Evolutionary conservation across 1,139 yeast genomes (phyloP), one percentile per base, ranked within the genome.

Genomic region (Taphrina deformans): DNA sequence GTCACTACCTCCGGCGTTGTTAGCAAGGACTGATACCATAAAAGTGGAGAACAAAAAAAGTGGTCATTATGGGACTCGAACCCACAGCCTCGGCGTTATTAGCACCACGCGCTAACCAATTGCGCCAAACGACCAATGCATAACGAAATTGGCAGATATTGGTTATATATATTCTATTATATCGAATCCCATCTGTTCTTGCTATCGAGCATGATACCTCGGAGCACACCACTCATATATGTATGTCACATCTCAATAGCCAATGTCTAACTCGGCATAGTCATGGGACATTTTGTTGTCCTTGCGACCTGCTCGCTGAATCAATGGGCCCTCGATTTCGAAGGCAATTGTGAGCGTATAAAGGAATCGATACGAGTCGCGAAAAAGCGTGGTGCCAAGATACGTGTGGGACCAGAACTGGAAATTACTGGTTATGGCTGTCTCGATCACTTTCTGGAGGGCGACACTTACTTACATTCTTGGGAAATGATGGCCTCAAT

Each of bases 311-410:
- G 71, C 40, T 66, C 71, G 73, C 82, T 95, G 70, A 95, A 95
- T 77, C 99, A 95, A 82, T 95, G 99, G 99, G 97, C 99, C 0
- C 80, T 95, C 68, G 99, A 95, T 76, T 95, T 90, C 76, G 98
- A 93, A 75, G 99, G 99, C 4, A 95, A 95, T 76, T 82, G 96
- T 66, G 96, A 91, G 73, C 80, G 99, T 65, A 93, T 95, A 70
- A 73, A 93, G 41, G 86, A 87, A 72, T 87, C 96, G 68, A 92
- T 95, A 72, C 75, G 75, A 40, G 80, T 83, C 64, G 97, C 99
- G 65, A 92, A 92, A 73, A 75, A 77, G 24, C 81, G 79, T 68
- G 90, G 91, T 9, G 96, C 99, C 0, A 80, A 81, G 41, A 81
- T 95, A 65, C 82, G 99, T 73, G 97, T 95, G 23, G 99, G 99